Percentiles rank a stretch among this genome's conserved stretches.
Evolutionary conservation across 495 filamentous ascomycete genomes (phyloP).

Genomic region (Immersiella caudata): DNA sequence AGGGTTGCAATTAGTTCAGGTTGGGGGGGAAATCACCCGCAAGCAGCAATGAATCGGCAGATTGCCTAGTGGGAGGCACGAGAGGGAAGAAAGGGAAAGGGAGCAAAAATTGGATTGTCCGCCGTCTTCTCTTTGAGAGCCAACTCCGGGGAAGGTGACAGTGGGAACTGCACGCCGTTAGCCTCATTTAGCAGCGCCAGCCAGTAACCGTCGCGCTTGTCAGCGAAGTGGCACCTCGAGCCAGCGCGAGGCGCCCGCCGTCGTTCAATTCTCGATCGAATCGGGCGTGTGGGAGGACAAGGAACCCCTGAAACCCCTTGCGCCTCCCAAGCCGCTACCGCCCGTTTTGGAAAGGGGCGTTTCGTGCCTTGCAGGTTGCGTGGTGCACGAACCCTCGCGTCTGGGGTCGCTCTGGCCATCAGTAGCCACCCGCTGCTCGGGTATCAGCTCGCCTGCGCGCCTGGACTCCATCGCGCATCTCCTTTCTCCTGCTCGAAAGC

Average conservation of each 20-base stretch:
- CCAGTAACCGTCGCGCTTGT: constrained; percentile 11
- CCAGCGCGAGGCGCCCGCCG: constrained; percentile 7
- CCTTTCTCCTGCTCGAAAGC: constrained; percentile 2
- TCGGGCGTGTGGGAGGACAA: background rate
- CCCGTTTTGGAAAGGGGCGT: constrained; percentile 13
- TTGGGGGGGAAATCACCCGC: constrained; percentile 13
- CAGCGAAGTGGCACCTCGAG: background rate
- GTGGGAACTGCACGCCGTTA: constrained; percentile 17
- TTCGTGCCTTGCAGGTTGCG: constrained; percentile 25
- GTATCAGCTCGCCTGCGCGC: background rate
- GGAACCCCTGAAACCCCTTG: constrained; percentile 10
- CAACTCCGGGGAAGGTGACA: constrained; percentile 24
- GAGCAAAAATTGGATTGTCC: constrained; percentile 12
- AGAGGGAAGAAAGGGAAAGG: constrained; percentile 13
- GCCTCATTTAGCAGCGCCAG: constrained; percentile 9
- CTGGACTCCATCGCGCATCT: background rate
- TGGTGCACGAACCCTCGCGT: constrained; percentile 16
- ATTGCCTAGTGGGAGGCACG: background rate
- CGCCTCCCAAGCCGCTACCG: background rate
- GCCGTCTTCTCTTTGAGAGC: background rate
- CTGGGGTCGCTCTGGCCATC: background rate
- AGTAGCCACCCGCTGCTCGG: background rate
- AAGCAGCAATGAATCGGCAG: constrained; percentile 12
- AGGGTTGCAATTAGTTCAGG: constrained; percentile 10
- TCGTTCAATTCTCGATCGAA: constrained; percentile 15